phyloP scores from a whole-genome alignment of 1,139 yeast genomes.

The Meyerozyma athensensis region DNA sequence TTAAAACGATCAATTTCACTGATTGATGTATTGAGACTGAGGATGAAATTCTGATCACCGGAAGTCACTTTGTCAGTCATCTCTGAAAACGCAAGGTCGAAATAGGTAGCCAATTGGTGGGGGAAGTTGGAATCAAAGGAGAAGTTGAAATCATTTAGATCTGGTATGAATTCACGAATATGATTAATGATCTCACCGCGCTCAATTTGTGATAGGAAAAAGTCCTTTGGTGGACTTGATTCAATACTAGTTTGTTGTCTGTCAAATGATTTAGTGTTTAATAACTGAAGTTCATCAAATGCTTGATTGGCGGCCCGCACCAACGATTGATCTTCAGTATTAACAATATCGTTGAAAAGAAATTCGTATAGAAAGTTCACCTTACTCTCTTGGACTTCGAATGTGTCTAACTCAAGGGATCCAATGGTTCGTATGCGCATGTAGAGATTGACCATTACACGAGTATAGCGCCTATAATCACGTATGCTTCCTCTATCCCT shows the following conservation, averaged over 20 bases:
- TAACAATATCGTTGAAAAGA: conserved; percentile 15
- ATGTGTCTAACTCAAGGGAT: conserved; percentile 17
- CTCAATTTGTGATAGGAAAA: background rate
- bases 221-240: background rate
- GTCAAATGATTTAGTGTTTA: background rate
- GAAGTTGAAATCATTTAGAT: conserved; percentile 22
- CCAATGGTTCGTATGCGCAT: conserved; percentile 11
- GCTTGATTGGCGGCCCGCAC: background rate
- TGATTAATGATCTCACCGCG: background rate
- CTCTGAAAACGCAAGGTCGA: conserved; percentile 17
- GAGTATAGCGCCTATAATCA: conserved; percentile 14
- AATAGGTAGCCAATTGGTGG: conserved; percentile 18
- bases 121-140: conserved; percentile 25
- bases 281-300: background rate
- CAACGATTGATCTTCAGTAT: conserved; percentile 11
- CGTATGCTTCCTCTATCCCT: conserved; percentile 10
- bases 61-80: conserved; percentile 17
- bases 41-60: conserved; percentile 22
- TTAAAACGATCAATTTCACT: conserved; percentile 28
- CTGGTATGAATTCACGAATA: background rate
- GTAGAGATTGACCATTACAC: conserved; percentile 21
- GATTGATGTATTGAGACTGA: conserved; percentile 18
- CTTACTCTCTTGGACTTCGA: conserved; percentile 23
- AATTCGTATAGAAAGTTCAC: conserved; percentile 17
- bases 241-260: background rate